Percentiles rank a stretch among this genome's conserved stretches.
phyloP scores from a whole-genome alignment of 2,329 filamentous ascomycete genomes.

The Arthroderma uncinatum region DNA sequence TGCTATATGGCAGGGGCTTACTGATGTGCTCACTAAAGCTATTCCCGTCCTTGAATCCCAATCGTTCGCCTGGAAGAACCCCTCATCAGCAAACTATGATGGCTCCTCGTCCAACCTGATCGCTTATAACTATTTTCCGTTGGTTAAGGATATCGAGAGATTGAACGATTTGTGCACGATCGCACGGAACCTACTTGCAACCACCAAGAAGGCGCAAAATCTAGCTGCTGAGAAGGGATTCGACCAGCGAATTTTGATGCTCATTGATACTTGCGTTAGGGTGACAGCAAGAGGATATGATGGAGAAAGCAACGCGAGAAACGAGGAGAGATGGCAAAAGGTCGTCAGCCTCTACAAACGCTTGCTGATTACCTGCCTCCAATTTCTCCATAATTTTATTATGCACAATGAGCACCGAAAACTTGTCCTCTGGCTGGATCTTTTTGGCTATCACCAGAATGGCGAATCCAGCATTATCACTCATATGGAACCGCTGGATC shows the following conservation, averaged over 20 bases:
- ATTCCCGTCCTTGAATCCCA: slow-evolving; percentile 51
- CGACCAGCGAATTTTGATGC: slow-evolving; percentile 49
- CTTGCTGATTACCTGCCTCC: slow-evolving; percentile 53
- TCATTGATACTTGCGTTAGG: slow-evolving; percentile 53
- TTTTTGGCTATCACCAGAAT: slow-evolving; percentile 49
- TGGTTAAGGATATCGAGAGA: slow-evolving; percentile 52
- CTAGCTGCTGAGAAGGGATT: slow-evolving; percentile 50
- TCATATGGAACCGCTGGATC: slow-evolving; percentile 33
- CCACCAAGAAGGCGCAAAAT: slow-evolving; percentile 51
- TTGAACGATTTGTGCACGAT: slow-evolving; percentile 53
- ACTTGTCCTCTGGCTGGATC: slow-evolving; percentile 52
- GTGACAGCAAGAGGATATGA: slow-evolving; percentile 55
- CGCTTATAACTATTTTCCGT: slow-evolving; percentile 46
- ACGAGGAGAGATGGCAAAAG: slow-evolving; percentile 55
- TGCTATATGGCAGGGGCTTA: slow-evolving; percentile 50
- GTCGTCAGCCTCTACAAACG: slow-evolving; percentile 57
- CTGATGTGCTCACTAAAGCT: slow-evolving; percentile 46
- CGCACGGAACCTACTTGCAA: slow-evolving; percentile 50
- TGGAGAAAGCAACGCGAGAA: slow-evolving; percentile 49
- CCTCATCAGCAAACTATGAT: slow-evolving; percentile 46
- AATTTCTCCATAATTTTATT: slow-evolving; percentile 55
- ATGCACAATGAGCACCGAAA: slow-evolving; percentile 56
- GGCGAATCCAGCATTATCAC: slow-evolving; percentile 37
- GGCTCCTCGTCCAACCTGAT: slow-evolving; percentile 51
- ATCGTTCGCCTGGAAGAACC: slow-evolving; percentile 51